Percentiles rank a stretch among this genome's conserved stretches.
These are phyloP conservation scores for Phytopythium delawarense DNA, from an alignment of 352 stramenopile genomes.

Conservation along the genomic window DNA sequence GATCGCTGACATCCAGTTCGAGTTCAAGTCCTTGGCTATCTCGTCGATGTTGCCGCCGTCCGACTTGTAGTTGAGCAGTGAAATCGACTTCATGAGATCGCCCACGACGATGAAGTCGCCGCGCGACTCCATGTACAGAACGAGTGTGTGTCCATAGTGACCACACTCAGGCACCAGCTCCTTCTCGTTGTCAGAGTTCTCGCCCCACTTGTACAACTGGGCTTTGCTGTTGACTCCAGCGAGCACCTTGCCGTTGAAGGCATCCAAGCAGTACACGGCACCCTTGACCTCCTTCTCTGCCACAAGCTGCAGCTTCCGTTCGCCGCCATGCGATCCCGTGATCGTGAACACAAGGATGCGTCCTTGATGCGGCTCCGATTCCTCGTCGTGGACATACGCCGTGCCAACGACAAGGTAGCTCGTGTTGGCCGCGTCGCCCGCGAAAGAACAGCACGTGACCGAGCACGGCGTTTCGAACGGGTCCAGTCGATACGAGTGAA, in stretches of 20 bases:
- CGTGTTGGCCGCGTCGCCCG: constrained; percentile 66
- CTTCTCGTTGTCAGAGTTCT: constrained; percentile 87
- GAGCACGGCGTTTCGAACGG: constrained; percentile 87
- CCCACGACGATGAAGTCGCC: constrained; percentile 95
- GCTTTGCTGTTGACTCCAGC: constrained; percentile 95
- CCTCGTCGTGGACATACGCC: constrained; percentile 92
- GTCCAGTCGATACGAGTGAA: constrained; percentile 85
- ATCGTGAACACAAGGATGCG: constrained; percentile 93
- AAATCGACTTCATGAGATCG: constrained; percentile 97
- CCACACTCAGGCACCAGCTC: constrained; percentile 90
- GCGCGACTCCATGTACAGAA: constrained; percentile 93
- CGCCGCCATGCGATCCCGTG: constrained; percentile 62
- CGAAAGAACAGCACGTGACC: constrained; percentile 73
- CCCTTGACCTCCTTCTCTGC: constrained; percentile 93
- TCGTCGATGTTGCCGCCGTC: constrained; percentile 91
- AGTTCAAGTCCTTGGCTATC: constrained; percentile 95
- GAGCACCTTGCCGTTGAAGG: constrained; percentile 93
- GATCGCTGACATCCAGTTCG: constrained; percentile 95
- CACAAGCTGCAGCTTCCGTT: constrained; percentile 86
- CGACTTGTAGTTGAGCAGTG: constrained; percentile 93
- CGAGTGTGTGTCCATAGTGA: constrained; percentile 94
- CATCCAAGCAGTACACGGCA: constrained; percentile 94
- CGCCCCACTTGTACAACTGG: constrained; percentile 90
- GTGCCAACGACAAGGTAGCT: constrained; percentile 87
- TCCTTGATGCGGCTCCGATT: constrained; percentile 94